A percentile compares a stretch with the other conserved stretches of the same genome.
phyloP scores from a whole-genome alignment of 2,329 filamentous ascomycete genomes.

The Talaromyces piceae region DNA sequence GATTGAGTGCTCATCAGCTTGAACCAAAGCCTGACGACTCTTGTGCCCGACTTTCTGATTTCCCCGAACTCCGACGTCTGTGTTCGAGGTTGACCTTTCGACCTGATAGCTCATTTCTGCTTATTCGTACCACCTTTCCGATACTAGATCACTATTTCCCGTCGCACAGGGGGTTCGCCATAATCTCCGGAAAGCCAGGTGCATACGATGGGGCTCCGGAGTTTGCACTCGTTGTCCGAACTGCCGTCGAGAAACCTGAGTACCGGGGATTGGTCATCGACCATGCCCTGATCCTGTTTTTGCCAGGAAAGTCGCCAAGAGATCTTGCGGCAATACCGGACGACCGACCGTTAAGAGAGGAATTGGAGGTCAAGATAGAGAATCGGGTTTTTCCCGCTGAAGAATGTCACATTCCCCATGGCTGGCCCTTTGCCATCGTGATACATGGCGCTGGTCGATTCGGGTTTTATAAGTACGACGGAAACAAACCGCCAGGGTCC shows the following conservation, averaged over 20 bases:
- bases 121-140: background rate
- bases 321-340: background rate
- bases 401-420: background rate
- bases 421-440: background rate
- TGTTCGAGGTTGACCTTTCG: background rate
- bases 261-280: background rate
- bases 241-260: background rate
- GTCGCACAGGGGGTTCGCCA: background rate
- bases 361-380: background rate
- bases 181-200: background rate
- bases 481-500: background rate
- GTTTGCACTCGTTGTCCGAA: background rate
- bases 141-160: background rate
- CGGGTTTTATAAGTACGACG: background rate
- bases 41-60: background rate
- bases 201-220: background rate
- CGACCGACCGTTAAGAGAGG: background rate
- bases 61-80: background rate
- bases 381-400: background rate
- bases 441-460: background rate
- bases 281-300: background rate
- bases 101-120: background rate
- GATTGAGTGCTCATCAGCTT: background rate
- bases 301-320: background rate
- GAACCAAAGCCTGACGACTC: background rate